phyloP scores from a whole-genome alignment of 768 basidiomycete species.

The Candolleomyces aberdarensis region DNA sequence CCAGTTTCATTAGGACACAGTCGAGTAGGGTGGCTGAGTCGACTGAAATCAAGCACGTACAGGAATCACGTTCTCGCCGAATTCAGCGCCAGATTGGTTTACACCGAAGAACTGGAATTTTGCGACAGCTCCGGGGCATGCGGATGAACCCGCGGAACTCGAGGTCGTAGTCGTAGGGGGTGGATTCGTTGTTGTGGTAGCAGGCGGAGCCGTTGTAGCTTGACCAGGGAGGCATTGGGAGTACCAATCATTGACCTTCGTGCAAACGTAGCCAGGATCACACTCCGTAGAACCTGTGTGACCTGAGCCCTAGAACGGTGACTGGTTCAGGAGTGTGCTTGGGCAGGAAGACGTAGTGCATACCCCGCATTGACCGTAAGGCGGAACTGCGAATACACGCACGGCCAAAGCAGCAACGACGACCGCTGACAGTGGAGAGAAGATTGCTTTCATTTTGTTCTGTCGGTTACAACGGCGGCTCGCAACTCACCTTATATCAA shows the following conservation, averaged over 20 bases:
- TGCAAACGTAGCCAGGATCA: slow-evolving; percentile 34
- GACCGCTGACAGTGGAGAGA: neutral
- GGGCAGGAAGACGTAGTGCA: slow-evolving; percentile 9
- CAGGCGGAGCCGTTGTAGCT: slow-evolving; percentile 13
- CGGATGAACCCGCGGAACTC: slow-evolving; percentile 13
- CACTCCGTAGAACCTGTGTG: slow-evolving; percentile 25
- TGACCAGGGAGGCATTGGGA: slow-evolving; percentile 38
- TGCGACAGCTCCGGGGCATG: slow-evolving; percentile 35
- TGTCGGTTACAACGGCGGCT: neutral
- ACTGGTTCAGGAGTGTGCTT: slow-evolving; percentile 1
- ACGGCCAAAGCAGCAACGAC: neutral
- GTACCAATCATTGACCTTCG: slow-evolving; percentile 34
- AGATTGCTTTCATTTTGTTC: neutral
- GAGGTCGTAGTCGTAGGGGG: slow-evolving; percentile 17
- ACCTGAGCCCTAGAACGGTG: slow-evolving; percentile 20
- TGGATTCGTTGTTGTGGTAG: slow-evolving; percentile 15
- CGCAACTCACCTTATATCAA: neutral
- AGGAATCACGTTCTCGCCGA: slow-evolving; percentile 46
- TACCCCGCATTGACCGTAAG: slow-evolving; percentile 52
- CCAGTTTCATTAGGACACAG: neutral
- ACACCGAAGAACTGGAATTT: slow-evolving; percentile 66
- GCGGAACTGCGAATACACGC: neutral
- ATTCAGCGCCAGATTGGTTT: slow-evolving; percentile 61
- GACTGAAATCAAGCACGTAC: slow-evolving; percentile 24
- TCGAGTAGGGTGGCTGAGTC: too few relatives aligned